Evolutionary conservation across 2,329 filamentous ascomycete genomes (phyloP).

Genomic region (Thielaviopsis musarum): DNA sequence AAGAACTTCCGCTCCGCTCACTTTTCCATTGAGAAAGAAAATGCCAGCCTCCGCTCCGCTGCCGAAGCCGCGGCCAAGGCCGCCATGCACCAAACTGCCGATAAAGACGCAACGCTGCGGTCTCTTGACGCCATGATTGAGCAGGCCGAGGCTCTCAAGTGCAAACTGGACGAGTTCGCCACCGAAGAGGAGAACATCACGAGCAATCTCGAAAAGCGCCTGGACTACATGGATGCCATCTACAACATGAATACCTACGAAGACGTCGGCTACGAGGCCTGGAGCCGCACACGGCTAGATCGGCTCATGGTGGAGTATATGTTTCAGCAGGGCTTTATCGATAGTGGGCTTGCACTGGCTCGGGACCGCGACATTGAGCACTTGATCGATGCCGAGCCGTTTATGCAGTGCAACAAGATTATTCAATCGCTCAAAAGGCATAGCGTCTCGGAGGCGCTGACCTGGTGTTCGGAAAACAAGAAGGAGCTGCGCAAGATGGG

Average conservation of each 20-base stretch:
- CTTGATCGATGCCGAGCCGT: conserved; percentile 78
- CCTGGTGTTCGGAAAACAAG: conserved; percentile 89
- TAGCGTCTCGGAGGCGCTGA: conserved; percentile 61
- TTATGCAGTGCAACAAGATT: conserved; percentile 65
- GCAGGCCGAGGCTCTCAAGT: conserved; percentile 72
- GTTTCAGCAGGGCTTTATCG: conserved; percentile 63
- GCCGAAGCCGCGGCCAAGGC: conserved; percentile 49
- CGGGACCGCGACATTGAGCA: conserved; percentile 58
- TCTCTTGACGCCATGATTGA: conserved; percentile 72
- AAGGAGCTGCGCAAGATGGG: conserved; percentile 79
- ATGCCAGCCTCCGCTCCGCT: conserved; percentile 41
- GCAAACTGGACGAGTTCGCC: conserved; percentile 63
- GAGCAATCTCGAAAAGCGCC: conserved; percentile 55
- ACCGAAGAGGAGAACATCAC: conserved; percentile 69
- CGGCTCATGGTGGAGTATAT: conserved; percentile 85
- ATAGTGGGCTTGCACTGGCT: conserved; percentile 61
- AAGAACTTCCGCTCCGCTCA: conserved; percentile 87
- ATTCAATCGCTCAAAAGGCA: conserved; percentile 53
- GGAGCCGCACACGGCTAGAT: conserved; percentile 69
- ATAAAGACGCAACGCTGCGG: conserved; percentile 55
- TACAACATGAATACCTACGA: conserved; percentile 65
- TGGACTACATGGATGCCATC: conserved; percentile 65
- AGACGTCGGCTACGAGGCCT: conserved; percentile 85
- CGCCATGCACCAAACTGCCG: conserved; percentile 44
- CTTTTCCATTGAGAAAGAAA: conserved; percentile 57